These are phyloP conservation scores for Trametes coccinea DNA, from an alignment of 768 basidiomycete genomes.

Conservation along the genomic window DNA sequence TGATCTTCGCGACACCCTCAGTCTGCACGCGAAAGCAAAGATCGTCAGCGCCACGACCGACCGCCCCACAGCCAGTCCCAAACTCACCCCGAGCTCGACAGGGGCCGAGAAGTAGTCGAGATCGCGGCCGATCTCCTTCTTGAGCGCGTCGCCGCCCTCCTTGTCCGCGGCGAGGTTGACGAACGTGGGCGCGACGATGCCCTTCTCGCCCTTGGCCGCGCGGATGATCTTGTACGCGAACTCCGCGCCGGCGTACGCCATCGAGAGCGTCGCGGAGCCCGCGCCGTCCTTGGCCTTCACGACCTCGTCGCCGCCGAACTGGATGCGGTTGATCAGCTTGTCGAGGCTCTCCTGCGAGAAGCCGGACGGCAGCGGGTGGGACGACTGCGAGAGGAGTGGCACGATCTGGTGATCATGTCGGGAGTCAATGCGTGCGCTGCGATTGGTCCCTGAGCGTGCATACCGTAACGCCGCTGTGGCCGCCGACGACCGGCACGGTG, in stretches of 20 bases:
- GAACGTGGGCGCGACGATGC: conserved; percentile 80
- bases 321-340: conserved; percentile 78
- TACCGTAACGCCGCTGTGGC: conserved; percentile 91
- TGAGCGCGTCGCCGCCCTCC: conserved; percentile 69
- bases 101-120: conserved; percentile 88
- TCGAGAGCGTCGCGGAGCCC: conserved; percentile 94
- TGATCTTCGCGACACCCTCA: conserved; percentile 81
- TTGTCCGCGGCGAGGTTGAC: conserved; percentile 77
- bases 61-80: background rate
- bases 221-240: conserved; percentile 83
- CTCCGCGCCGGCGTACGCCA: conserved; percentile 93
- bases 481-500: conserved; percentile 89
- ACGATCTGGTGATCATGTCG: conserved; percentile 59
- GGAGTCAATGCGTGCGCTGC: background rate
- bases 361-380: conserved; percentile 68
- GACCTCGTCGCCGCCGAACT: conserved; percentile 97
- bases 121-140: conserved; percentile 72
- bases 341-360: conserved; percentile 51
- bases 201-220: conserved; percentile 86
- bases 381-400: conserved; percentile 89
- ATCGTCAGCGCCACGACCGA: background rate
- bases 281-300: conserved; percentile 95
- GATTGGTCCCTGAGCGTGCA: conserved; percentile 26
- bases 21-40: conserved; percentile 42
- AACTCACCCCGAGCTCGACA: conserved; percentile 81